Evolutionary conservation across 2,329 filamentous ascomycete species (phyloP).

Genomic region (Ophiostoma angusticollis): DNA sequence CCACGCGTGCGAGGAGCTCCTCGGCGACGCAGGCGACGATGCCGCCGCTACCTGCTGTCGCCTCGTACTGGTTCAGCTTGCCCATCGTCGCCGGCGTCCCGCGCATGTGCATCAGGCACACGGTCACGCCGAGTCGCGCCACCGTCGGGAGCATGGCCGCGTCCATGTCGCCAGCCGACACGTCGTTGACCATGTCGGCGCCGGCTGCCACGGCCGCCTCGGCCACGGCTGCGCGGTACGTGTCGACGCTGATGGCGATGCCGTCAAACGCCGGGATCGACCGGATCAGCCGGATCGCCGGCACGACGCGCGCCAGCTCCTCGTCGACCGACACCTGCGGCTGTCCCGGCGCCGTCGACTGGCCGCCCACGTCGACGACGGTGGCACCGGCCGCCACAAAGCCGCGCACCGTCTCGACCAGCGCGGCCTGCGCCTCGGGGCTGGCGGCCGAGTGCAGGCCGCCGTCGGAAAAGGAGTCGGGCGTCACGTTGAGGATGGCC

Average conservation of each 20-base stretch:
- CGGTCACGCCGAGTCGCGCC: constrained; percentile 62
- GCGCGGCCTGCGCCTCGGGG: constrained; percentile 25
- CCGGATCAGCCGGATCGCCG: constrained; percentile 63
- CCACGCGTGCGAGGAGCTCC: constrained; percentile 59
- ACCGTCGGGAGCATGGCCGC: constrained; percentile 69
- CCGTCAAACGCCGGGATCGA: constrained; percentile 18
- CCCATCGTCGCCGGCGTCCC: constrained; percentile 77
- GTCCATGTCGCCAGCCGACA: constrained; percentile 73
- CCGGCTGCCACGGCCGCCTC: constrained; percentile 62
- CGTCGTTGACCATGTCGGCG: constrained; percentile 89
- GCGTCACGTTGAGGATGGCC: constrained; percentile 89
- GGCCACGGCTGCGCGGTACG: constrained; percentile 77
- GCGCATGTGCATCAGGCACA: constrained; percentile 88
- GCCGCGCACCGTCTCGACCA: constrained; percentile 44
- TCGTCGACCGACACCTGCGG: constrained; percentile 55
- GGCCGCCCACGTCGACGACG: constrained; percentile 85
- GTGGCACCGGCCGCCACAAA: constrained; percentile 60
- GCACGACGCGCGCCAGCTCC: constrained; percentile 66
- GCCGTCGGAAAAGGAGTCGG: constrained; percentile 94
- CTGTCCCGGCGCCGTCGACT: constrained; percentile 75
- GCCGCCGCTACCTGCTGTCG: neutral
- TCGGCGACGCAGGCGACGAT: constrained; percentile 50
- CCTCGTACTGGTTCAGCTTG: constrained; percentile 46
- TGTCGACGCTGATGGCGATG: constrained; percentile 78
- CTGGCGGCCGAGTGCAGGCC: constrained; percentile 44